Percentiles rank a stretch among this genome's conserved stretches.
Evolutionary conservation across 345 rosid species (phyloP).

Genomic region (Geranium rotundifolium): DNA sequence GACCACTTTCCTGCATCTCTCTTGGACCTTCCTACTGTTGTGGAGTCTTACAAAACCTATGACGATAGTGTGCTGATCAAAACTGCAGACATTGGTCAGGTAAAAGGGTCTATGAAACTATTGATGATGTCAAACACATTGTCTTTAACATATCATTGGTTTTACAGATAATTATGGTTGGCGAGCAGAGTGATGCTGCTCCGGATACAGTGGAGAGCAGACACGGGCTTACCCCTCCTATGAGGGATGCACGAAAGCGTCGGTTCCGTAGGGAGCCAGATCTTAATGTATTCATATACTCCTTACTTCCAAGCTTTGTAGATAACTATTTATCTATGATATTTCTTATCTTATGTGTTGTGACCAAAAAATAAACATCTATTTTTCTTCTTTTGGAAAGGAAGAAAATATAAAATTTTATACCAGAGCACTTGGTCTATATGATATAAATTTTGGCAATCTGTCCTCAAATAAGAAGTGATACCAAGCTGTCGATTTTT

Average conservation of each 20-base stretch:
- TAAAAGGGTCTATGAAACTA: constrained; percentile 7
- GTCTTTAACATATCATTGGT: background rate
- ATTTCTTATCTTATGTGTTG: background rate
- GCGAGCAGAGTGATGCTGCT: constrained; percentile 67
- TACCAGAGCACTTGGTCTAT: too few species aligned
- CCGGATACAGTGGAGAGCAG: constrained; percentile 74
- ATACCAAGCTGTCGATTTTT: background rate
- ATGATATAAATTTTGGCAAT: too few species aligned
- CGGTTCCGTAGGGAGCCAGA: constrained; percentile 96
- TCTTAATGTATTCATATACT: constrained; percentile 50
- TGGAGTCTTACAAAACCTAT: constrained; percentile 87
- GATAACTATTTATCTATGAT: background rate
- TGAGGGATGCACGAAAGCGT: constrained; percentile 96
- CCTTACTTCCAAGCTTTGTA: too few species aligned
- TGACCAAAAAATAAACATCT: background rate
- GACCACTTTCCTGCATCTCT: constrained; percentile 72
- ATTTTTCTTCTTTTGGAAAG: background rate
- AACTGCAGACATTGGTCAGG: constrained; percentile 94
- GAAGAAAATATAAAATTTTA: too few species aligned
- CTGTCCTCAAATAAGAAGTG: too few species aligned
- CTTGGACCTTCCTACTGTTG: constrained; percentile 80
- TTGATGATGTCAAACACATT: background rate
- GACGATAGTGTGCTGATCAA: constrained; percentile 83
- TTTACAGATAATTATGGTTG: constrained; percentile 84
- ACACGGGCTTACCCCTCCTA: constrained; percentile 93